Percentiles rank a stretch among this genome's conserved stretches.
Evolutionary conservation across 495 filamentous ascomycete genomes (phyloP).

Genomic region (Staphylotrichum tortipilum): DNA sequence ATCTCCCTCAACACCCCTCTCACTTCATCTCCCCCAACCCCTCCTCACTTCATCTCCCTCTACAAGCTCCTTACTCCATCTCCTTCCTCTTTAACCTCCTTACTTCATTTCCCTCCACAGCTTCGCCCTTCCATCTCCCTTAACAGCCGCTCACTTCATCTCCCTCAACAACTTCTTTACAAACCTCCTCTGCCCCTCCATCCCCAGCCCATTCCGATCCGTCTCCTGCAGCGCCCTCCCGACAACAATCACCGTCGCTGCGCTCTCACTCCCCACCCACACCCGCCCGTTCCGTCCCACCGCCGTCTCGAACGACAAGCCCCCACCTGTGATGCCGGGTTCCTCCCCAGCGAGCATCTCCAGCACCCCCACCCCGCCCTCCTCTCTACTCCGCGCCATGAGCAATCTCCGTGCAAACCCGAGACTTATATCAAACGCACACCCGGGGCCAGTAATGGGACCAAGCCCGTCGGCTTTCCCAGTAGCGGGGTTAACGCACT

Average conservation of each 20-base stretch:
- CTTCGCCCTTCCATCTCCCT: background rate
- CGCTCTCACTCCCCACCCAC: slow-evolving; percentile 73
- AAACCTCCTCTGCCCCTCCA: slow-evolving; percentile 71
- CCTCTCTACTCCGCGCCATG: slow-evolving; percentile 53
- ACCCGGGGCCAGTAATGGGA: slow-evolving; percentile 66
- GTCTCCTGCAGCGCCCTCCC: slow-evolving; percentile 72
- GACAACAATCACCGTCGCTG: slow-evolving; percentile 58
- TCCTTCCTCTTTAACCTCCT: too few relatives aligned
- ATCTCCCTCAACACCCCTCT: too few relatives aligned
- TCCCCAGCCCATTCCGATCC: slow-evolving; percentile 56
- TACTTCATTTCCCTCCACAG: background rate
- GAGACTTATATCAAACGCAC: slow-evolving; percentile 72
- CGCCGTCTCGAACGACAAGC: slow-evolving; percentile 81
- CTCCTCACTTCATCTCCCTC: too few relatives aligned
- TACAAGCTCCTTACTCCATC: too few relatives aligned
- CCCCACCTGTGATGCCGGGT: too few relatives aligned
- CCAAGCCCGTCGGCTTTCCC: slow-evolving; percentile 87
- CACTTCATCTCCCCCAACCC: too few relatives aligned
- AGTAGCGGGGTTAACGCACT: slow-evolving; percentile 76
- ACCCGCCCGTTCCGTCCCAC: slow-evolving; percentile 90
- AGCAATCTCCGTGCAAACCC: slow-evolving; percentile 73
- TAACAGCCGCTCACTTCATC: slow-evolving; percentile 37
- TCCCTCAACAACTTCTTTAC: slow-evolving; percentile 55
- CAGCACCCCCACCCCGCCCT: slow-evolving; percentile 62
- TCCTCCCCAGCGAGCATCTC: slow-evolving; percentile 70